Percentiles rank a stretch among this genome's conserved stretches.
Evolutionary conservation across 1,284 basidiomycete species (phyloP).

Genomic region (Calocybe gambosa): DNA sequence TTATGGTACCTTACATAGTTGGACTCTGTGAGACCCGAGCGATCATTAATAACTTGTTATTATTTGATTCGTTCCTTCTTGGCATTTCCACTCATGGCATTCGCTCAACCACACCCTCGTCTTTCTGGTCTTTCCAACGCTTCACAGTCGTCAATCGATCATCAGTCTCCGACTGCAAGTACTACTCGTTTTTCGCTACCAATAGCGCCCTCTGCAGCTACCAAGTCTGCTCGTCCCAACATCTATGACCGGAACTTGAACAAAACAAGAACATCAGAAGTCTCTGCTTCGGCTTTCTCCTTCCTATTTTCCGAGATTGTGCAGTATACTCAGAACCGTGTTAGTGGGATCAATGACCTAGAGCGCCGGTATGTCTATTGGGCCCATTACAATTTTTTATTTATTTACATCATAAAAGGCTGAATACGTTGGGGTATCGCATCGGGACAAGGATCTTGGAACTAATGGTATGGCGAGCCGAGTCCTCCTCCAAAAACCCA

Average conservation of each 20-base stretch:
- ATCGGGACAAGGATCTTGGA: constrained; percentile 80
- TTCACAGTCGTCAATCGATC: constrained; percentile 57
- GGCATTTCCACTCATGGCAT: constrained; percentile 35
- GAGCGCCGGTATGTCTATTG: constrained; percentile 60
- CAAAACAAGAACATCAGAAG: constrained; percentile 76
- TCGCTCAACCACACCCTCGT: constrained; percentile 56
- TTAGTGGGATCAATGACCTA: constrained; percentile 90
- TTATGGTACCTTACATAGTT: background rate
- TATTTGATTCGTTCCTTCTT: background rate
- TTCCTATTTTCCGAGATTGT: constrained; percentile 91
- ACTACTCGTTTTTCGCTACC: constrained; percentile 67
- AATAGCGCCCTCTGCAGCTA: constrained; percentile 42
- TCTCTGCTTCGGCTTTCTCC: constrained; percentile 76
- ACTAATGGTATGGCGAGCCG: constrained; percentile 68
- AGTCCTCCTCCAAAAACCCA: constrained; percentile 69
- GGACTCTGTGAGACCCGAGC: too few relatives aligned
- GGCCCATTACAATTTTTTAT: background rate
- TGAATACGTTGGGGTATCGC: constrained; percentile 88
- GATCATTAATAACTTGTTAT: background rate
- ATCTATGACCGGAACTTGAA: constrained; percentile 85
- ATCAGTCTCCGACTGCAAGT: constrained; percentile 54
- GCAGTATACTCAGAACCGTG: constrained; percentile 92
- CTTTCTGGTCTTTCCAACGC: constrained; percentile 66
- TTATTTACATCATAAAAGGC: constrained; percentile 36
- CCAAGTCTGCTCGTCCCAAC: constrained; percentile 49